Base-by-base conservation (phyloP, 345 rosid genomes). In the Citrus reticulata region DNA sequence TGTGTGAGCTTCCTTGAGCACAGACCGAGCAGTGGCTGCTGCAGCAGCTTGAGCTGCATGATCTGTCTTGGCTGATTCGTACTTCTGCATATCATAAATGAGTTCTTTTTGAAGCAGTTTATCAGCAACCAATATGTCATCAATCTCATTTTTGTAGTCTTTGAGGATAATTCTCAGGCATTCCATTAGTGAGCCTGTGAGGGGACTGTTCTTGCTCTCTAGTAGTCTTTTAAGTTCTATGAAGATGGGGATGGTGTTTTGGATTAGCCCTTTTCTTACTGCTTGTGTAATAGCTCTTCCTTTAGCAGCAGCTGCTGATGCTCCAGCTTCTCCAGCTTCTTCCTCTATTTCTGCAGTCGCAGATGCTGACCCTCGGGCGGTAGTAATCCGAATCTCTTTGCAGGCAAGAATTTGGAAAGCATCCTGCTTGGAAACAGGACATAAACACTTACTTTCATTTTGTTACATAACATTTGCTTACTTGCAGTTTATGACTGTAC, bases 101-200 rank as follows among this genome's bases (percentile, higher is more conserved):
- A 94, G 98, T 86, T 96, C 98, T 77, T 89, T 94, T 87, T 90
- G 98, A 24, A 96, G 97, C 86, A 94, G 97, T 83, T 87, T 90
- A 76, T 95, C 98, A 0, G 99, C 98, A n/a, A 93, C 88, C 69
- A 93, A 73, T 79, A 95, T 94, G 70, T 95, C 99, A 51, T 93
- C 98, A 29, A 95, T 92, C 91, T 93, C 99, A 40, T 85, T 94
- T 81, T 91, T 95, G 88, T 92, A 95, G 86, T 95, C 99, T 84
- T 93, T 93, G 81, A 95, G 94, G 62, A 93, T 91, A 74, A 86
- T 83, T 29, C 97, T 88, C 62, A 95, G 92, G 77, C 99, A 95
- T 75, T 92, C 99, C 97, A 92, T 93, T 76, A 95, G 97, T 24
- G 94, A 89, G 39, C 99, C 99, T 4, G 88, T 90, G 74, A 95